Evolutionary conservation across 2,329 filamentous ascomycete species (phyloP).

Genomic region (Cercospora berteroae): DNA sequence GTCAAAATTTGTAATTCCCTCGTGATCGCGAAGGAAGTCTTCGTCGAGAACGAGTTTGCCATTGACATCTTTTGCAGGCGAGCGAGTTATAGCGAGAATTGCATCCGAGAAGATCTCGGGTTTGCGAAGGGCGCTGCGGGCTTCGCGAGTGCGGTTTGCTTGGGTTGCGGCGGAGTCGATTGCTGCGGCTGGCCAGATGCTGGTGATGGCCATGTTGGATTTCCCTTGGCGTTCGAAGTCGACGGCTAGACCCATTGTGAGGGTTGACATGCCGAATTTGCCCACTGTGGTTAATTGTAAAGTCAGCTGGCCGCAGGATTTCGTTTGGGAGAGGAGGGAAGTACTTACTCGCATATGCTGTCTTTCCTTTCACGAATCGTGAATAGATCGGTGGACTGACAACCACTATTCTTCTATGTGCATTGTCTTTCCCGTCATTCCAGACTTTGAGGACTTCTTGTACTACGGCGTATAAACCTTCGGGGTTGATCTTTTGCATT

Average conservation of each 20-base stretch:
- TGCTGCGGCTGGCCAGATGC: slow-evolving; percentile 77
- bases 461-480: slow-evolving; percentile 71
- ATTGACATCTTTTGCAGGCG: slow-evolving; percentile 62
- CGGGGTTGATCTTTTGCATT: slow-evolving; percentile 72
- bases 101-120: slow-evolving; percentile 75
- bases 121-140: slow-evolving; percentile 30
- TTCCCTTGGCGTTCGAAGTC: slow-evolving; percentile 69
- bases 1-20: slow-evolving; percentile 66
- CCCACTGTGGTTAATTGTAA: slow-evolving; percentile 8
- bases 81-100: slow-evolving; percentile 66
- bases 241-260: slow-evolving; percentile 80
- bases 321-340: slow-evolving; percentile 29
- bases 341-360: slow-evolving; percentile 64
- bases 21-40: slow-evolving; percentile 68
- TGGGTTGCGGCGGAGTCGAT: slow-evolving; percentile 75
- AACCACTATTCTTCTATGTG: slow-evolving; percentile 65
- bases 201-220: slow-evolving; percentile 70
- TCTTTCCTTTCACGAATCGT: slow-evolving; percentile 81
- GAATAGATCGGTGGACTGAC: slow-evolving; percentile 83
- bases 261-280: slow-evolving; percentile 66
- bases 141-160: slow-evolving; percentile 44
- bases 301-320: background rate
- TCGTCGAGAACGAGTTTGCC: slow-evolving; percentile 74
- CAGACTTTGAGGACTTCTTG: slow-evolving; percentile 66
- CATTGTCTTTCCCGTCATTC: slow-evolving; percentile 44